A percentile compares a stretch with the other conserved stretches of the same genome.
phyloP scores from a whole-genome alignment of 164 flowering plant genomes.

The Magnolia kwangsiensis region DNA sequence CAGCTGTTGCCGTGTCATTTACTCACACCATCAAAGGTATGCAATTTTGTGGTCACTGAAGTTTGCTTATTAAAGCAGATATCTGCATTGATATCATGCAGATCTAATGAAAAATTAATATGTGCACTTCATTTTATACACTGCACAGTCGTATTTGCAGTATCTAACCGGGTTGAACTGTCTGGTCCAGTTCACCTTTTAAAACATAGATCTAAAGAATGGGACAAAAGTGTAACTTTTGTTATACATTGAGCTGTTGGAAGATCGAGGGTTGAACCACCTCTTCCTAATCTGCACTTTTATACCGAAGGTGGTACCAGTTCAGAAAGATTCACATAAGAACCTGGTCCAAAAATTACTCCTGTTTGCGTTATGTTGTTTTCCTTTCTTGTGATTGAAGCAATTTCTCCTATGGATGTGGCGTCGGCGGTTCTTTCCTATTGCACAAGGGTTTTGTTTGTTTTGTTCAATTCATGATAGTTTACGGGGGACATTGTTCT shows the following conservation, averaged over 20 bases:
- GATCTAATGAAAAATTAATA: too few relatives aligned
- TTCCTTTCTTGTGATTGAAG: too few relatives aligned
- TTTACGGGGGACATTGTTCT: too few relatives aligned
- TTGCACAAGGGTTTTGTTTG: too few relatives aligned
- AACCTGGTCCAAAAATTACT: not conserved
- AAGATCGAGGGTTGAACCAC: not conserved
- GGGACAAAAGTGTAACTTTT: not conserved
- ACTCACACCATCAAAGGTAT: constrained; percentile 68
- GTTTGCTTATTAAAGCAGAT: constrained; percentile 4
- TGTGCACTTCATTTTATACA: not conserved
- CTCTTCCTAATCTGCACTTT: not conserved
- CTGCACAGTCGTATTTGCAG: not conserved
- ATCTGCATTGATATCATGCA: not conserved
- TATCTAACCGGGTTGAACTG: not conserved
- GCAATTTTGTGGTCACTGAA: not conserved
- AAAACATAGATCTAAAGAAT: not conserved
- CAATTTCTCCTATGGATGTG: too few relatives aligned
- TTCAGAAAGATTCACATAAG: not conserved
- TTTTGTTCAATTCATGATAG: too few relatives aligned
- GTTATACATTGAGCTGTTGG: not conserved
- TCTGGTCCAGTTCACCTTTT: too few relatives aligned
- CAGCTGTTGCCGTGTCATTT: constrained; percentile 66
- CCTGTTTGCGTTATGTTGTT: not conserved
- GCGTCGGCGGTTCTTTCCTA: too few relatives aligned
- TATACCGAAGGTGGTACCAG: not conserved